Evolutionary conservation across 257 asterid species (phyloP).

Genomic region (Solanum pinnatisectum): DNA sequence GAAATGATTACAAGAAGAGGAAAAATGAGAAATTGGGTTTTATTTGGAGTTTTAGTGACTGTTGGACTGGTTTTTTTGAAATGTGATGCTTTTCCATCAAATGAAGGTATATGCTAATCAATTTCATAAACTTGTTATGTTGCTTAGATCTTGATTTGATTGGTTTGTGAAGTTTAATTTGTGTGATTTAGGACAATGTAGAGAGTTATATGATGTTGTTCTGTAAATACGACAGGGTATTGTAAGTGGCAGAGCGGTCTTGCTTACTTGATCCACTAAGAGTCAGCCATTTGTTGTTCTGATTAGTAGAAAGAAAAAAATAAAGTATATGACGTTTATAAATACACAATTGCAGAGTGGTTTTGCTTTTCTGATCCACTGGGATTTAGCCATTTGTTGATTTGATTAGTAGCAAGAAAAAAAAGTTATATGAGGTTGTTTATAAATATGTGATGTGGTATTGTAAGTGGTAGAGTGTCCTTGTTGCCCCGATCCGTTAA

Average conservation of each 20-base stretch:
- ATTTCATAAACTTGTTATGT: neutral
- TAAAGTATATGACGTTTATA: neutral
- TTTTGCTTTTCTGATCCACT: neutral
- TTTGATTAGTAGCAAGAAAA: neutral
- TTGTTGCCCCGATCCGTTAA: neutral
- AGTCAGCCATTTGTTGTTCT: neutral
- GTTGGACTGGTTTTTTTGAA: slow-evolving; percentile 27
- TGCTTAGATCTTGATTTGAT: slow-evolving; percentile 35
- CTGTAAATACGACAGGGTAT: neutral
- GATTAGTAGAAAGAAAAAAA: neutral
- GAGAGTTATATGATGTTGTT: slow-evolving; percentile 1
- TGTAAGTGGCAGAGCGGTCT: neutral
- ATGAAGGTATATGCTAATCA: slow-evolving; percentile 45
- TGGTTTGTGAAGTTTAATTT: neutral
- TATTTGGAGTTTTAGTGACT: slow-evolving; percentile 32
- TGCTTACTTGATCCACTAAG: neutral
- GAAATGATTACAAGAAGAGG: neutral
- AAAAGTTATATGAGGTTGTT: neutral
- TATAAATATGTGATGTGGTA: neutral
- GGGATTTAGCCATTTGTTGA: neutral
- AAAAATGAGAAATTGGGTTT: slow-evolving; percentile 34
- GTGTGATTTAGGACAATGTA: slow-evolving; percentile 6
- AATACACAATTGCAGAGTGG: neutral
- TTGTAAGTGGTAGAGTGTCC: neutral
- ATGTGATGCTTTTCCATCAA: slow-evolving; percentile 41